Conservation (phyloP, 164 flowering plant genomes). For the Kingdonia uniflora region DNA sequence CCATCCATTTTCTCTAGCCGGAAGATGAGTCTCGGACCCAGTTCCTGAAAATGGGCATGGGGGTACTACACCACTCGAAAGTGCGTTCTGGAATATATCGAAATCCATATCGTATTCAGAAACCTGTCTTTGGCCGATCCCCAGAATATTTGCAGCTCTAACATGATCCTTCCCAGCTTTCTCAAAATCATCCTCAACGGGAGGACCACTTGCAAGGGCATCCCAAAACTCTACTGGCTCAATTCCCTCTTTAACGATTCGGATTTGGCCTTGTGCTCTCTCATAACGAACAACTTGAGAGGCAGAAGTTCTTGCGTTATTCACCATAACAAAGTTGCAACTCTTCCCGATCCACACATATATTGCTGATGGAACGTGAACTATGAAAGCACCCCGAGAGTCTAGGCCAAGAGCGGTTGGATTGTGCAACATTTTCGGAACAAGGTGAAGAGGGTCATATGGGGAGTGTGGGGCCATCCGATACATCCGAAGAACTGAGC, state of each 20-base stretch:
- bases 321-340: slow-evolving; percentile 43
- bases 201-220: slow-evolving; percentile 29
- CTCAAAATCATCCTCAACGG: slow-evolving; percentile 16
- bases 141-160: slow-evolving; percentile 3
- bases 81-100: slow-evolving; percentile 53
- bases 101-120: slow-evolving; percentile 56
- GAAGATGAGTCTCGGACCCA: slow-evolving; percentile 49
- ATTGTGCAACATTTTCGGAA: slow-evolving; percentile 51
- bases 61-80: slow-evolving; percentile 67
- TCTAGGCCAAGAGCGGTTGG: slow-evolving; percentile 45
- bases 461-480: slow-evolving; percentile 85
- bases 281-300: slow-evolving; percentile 68
- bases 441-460: slow-evolving; percentile 78
- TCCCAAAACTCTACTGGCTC: slow-evolving; percentile 70
- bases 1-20: slow-evolving; percentile 70
- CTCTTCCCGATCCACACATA: slow-evolving; percentile 68
- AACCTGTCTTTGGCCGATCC: slow-evolving; percentile 35
- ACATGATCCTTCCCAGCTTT: slow-evolving; percentile 3
- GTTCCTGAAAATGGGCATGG: slow-evolving; percentile 40
- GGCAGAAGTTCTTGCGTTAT: slow-evolving; percentile 52
- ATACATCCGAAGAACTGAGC: slow-evolving; percentile 55
- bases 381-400: slow-evolving; percentile 77
- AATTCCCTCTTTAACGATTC: slow-evolving; percentile 48
- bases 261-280: slow-evolving; percentile 47
- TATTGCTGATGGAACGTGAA: slow-evolving; percentile 58